phyloP scores from a whole-genome alignment of 805 yeast species.

The Grigorovia transvaalensis region DNA sequence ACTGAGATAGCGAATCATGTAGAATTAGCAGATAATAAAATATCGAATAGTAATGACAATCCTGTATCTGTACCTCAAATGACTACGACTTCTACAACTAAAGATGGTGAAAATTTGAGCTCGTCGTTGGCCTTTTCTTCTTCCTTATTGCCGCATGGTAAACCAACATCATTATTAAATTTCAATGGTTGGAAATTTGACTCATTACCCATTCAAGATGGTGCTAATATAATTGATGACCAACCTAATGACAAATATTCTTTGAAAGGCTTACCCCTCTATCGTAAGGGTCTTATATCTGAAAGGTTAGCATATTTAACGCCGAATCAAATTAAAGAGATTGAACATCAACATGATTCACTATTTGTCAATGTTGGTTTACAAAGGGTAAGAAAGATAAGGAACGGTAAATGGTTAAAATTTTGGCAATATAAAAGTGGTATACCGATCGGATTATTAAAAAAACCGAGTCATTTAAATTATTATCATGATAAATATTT shows the following conservation, averaged over 20 bases:
- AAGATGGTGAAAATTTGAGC: background rate
- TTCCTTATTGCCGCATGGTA: background rate
- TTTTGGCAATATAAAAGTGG: slow-evolving; percentile 40
- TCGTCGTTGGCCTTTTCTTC: background rate
- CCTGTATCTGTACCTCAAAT: too few relatives aligned
- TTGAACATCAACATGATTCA: slow-evolving; percentile 41
- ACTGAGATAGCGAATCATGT: background rate
- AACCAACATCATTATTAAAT: slow-evolving; percentile 8
- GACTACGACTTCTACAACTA: background rate
- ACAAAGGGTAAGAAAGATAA: slow-evolving; percentile 32
- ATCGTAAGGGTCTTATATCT: slow-evolving; percentile 21
- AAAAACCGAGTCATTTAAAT: slow-evolving; percentile 15
- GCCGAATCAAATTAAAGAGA: slow-evolving; percentile 33
- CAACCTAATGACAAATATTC: slow-evolving; percentile 14
- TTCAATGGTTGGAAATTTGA: slow-evolving; percentile 29
- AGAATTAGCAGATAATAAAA: too few relatives aligned
- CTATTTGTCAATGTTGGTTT: slow-evolving; percentile 37
- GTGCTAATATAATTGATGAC: background rate
- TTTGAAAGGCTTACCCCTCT: slow-evolving; percentile 36
- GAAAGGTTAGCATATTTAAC: slow-evolving; percentile 26
- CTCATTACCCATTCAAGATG: slow-evolving; percentile 12
- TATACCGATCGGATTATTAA: slow-evolving; percentile 23
- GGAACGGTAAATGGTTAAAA: slow-evolving; percentile 39
- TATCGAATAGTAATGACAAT: too few relatives aligned
- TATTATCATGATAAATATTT: slow-evolving; percentile 22